Base-by-base conservation (phyloP, 805 yeast genomes). In the Lachancea dasiensis region DNA sequence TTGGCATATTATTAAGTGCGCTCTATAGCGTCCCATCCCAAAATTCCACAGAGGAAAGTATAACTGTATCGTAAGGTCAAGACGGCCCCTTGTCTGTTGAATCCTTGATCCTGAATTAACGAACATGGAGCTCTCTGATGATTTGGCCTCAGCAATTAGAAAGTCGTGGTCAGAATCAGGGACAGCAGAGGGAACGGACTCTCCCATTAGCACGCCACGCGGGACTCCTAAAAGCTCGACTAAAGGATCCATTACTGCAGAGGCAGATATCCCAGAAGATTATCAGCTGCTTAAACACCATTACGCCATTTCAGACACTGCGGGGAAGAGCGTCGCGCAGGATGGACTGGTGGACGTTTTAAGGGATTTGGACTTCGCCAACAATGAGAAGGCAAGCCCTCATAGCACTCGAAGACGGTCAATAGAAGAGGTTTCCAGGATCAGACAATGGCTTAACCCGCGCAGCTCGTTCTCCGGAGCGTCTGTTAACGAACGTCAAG, bases 381-480 rank as follows among this genome's bases (percentile, higher is more conserved):
- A 21, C 25, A 8, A 16, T 8, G 27, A n/a, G n/a, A n/a, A 34
- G 17, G 22, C 15, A 4, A n/a, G 31, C 6, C 34, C 39, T 7
- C 31, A 36, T 14, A 42, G 44, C 13, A 32, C 43, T 20, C 48
- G 63, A 38, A 39, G 61, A 9, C 42, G 58, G 13, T 57, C 62
- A 9, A 43, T 59, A 6, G 60, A 58, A 36, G 64, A 56, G 18
- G 58, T 55, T 16, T 58, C 53, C 39, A 51, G 58, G 45, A 50
- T 58, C 7, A 49, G 61, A 38, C 61, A 57, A 30, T 41, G 52
- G 25, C 33, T 58, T 38, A 60, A 60, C 35, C 64, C 64, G n/a
- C 47, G 64, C 38, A 56, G 61, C 41, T 60, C 64, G 2, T 58
- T 60, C 31, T 56, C 64, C 5, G 60, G 60, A 6, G 43, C 41